Evolutionary conservation across 371 early-diverging fungal species (phyloP).

Genomic region (Syncephalastrum contaminatum): DNA sequence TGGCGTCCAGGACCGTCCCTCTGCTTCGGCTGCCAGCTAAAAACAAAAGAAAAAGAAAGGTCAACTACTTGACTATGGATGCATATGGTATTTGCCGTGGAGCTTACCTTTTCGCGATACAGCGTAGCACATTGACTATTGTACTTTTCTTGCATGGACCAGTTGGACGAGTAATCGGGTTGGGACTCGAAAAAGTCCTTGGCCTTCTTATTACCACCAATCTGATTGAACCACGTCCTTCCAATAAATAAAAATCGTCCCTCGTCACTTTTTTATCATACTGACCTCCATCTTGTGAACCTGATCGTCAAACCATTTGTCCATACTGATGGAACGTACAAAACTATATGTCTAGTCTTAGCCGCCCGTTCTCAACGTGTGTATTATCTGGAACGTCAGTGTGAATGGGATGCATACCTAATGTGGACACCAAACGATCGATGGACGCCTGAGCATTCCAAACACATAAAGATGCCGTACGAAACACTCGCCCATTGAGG

Average conservation of each 20-base stretch:
- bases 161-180: constrained; percentile 76
- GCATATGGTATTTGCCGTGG: background rate
- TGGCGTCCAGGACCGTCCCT: constrained; percentile 72
- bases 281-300: constrained; percentile 85
- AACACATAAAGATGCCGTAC: constrained; percentile 96
- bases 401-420: constrained; percentile 42
- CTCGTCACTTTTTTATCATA: background rate
- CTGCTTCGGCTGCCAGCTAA: constrained; percentile 71
- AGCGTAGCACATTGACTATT: constrained; percentile 81
- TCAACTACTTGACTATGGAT: background rate
- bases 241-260: background rate
- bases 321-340: constrained; percentile 98
- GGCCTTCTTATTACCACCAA: constrained; percentile 94
- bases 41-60: background rate
- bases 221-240: constrained; percentile 24
- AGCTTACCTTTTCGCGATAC: constrained; percentile 85
- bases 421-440: constrained; percentile 94
- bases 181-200: constrained; percentile 84
- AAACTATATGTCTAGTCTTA: constrained; percentile 53
- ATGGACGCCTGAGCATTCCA: constrained; percentile 94
- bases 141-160: constrained; percentile 86
- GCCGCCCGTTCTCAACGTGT: too few relatives aligned
- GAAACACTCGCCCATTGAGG: constrained; percentile 96
- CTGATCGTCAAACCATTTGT: constrained; percentile 96
- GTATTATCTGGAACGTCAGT: background rate